Conservation (phyloP, 192 early-diverging fungal genomes). For the Phycomyces blakesleeanus region DNA sequence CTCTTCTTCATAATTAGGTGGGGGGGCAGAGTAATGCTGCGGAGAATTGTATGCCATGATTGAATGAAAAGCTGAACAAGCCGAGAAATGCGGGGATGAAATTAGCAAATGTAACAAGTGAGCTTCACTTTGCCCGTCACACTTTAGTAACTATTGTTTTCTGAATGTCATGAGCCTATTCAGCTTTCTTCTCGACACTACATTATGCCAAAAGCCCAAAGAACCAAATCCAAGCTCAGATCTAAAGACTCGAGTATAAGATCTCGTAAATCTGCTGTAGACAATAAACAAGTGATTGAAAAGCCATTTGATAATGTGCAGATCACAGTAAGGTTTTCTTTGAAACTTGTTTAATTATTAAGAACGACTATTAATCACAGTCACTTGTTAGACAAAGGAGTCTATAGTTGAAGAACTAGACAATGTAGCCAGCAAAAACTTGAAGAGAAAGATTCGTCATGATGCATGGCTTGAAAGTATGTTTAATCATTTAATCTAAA, state of each 20-base stretch:
- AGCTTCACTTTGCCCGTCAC: not conserved
- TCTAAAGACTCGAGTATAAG: constrained; percentile 5
- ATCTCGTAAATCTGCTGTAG: constrained; percentile 24
- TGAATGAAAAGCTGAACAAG: not conserved
- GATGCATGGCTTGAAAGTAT: constrained; percentile 62
- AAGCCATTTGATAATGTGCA: constrained; percentile 9
- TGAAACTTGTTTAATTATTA: too few relatives aligned
- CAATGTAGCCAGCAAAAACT: constrained; percentile 10
- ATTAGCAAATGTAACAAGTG: not conserved
- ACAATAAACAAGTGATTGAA: constrained; percentile 24
- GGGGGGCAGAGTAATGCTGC: constrained; percentile 17
- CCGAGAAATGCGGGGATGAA: not conserved
- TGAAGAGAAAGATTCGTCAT: constrained; percentile 52
- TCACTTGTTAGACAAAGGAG: not conserved
- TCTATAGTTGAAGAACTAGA: not conserved
- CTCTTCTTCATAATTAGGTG: constrained; percentile 33
- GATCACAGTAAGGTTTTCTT: constrained; percentile 5
- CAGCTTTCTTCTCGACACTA: not conserved
- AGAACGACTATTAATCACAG: too few relatives aligned
- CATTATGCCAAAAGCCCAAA: constrained; percentile 15
- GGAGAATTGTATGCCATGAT: not conserved
- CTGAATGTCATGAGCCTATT: not conserved
- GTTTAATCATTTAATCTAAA: constrained; percentile 2
- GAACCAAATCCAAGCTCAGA: constrained; percentile 2
- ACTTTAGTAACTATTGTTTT: constrained; percentile 1